Conservation (phyloP, 148 eudicot species). For the Suaeda aralocaspica region DNA sequence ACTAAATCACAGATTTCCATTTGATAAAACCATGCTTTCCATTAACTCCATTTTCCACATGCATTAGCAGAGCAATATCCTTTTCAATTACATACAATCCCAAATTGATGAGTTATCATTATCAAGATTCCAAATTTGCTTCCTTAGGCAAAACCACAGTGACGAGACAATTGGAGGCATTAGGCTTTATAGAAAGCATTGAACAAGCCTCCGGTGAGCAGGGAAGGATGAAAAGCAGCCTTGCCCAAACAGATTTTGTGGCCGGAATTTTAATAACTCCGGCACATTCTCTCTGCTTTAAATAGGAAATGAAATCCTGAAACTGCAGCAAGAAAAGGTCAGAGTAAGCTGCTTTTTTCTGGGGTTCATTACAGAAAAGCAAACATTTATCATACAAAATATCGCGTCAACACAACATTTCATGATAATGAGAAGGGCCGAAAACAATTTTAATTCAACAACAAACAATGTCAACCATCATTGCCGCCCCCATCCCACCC, state of each 20-base stretch:
- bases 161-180: conserved; percentile 63
- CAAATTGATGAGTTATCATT: conserved; percentile 26
- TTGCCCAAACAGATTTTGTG: conserved; percentile 61
- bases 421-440: not conserved
- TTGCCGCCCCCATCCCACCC: no score
- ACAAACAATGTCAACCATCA: not conserved
- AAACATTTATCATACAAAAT: not conserved
- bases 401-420: not conserved
- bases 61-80: not conserved
- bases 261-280: conserved; percentile 93
- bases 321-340: conserved; percentile 42
- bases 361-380: not conserved
- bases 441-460: no score
- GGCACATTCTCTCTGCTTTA: conserved; percentile 95
- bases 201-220: conserved; percentile 63
- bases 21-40: not conserved
- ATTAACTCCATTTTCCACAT: not conserved
- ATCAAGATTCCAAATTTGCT: conserved; percentile 50
- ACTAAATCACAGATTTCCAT: not conserved
- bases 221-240: conserved; percentile 85
- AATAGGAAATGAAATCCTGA: conserved; percentile 81
- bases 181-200: conserved; percentile 57
- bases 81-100: conserved; percentile 3
- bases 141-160: conserved; percentile 88
- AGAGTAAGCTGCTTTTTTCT: conserved; percentile 6